Evolutionary conservation across 2,329 filamentous ascomycete species (phyloP).

Genomic region (Reticulascus tulasneorum): DNA sequence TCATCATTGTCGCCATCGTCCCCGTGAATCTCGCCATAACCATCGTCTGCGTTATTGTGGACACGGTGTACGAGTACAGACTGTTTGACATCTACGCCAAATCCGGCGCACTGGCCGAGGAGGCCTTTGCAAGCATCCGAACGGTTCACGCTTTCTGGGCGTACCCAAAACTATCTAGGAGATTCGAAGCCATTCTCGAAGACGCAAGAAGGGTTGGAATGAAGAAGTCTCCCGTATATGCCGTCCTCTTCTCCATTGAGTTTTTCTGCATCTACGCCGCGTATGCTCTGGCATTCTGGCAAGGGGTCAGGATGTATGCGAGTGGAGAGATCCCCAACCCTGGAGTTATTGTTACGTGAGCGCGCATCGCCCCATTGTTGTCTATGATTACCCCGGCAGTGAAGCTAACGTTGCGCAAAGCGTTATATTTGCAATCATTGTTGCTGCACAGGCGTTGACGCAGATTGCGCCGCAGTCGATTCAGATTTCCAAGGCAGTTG

Average conservation of each 20-base stretch:
- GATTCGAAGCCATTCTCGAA: constrained; percentile 38
- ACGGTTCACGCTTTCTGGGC: constrained; percentile 49
- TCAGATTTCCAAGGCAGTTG: constrained; percentile 40
- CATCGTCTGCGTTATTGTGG: constrained; percentile 30
- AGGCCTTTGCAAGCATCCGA: constrained; percentile 43
- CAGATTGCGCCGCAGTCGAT: constrained; percentile 44
- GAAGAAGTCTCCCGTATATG: constrained; percentile 40
- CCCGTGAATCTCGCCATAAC: constrained; percentile 39
- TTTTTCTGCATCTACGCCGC: constrained; percentile 45
- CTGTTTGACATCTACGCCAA: constrained; percentile 40
- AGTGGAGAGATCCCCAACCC: constrained; percentile 39
- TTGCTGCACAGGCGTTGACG: constrained; percentile 41
- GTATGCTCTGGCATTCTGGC: constrained; percentile 48
- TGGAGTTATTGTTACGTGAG: constrained; percentile 43
- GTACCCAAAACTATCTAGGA: constrained; percentile 35
- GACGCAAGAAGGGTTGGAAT: constrained; percentile 33
- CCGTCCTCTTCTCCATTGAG: constrained; percentile 38
- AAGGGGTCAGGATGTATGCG: constrained; percentile 43
- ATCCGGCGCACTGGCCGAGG: constrained; percentile 43
- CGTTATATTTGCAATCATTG: constrained; percentile 43
- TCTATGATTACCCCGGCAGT: neutral
- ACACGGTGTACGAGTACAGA: constrained; percentile 37
- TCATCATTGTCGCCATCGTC: constrained; percentile 41
- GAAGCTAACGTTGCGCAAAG: constrained; percentile 17
- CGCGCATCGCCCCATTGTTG: too few species aligned